Evolutionary conservation across 2,329 filamentous ascomycete species (phyloP).

Genomic region (Curvularia sp.): DNA sequence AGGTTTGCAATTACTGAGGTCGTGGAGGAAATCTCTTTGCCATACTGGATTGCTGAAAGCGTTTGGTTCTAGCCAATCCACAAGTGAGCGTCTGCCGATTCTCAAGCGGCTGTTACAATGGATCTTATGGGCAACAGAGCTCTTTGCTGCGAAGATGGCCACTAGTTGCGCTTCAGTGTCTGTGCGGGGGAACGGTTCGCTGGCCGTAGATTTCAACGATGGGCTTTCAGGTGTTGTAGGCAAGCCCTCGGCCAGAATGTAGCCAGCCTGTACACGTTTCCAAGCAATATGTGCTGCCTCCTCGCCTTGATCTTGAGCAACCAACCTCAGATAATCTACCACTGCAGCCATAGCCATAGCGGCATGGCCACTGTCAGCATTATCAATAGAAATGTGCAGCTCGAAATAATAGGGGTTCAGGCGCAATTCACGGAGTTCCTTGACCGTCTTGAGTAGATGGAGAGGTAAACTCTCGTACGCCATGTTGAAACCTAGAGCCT

Average conservation of each 20-base stretch:
- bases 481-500: constrained; percentile 61
- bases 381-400: constrained; percentile 61
- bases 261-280: constrained; percentile 55
- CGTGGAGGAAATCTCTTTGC: constrained; percentile 49
- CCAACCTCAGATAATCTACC: constrained; percentile 47
- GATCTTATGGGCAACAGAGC: constrained; percentile 49
- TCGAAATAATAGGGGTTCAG: constrained; percentile 58
- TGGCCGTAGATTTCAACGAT: constrained; percentile 16
- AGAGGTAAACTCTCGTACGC: constrained; percentile 56
- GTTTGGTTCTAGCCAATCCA: constrained; percentile 53
- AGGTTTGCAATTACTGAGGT: constrained; percentile 45
- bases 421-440: constrained; percentile 55
- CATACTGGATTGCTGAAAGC: constrained; percentile 39
- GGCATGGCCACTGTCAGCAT: constrained; percentile 57
- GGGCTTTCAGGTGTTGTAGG: constrained; percentile 31
- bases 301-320: constrained; percentile 35
- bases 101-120: constrained; percentile 51
- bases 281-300: constrained; percentile 47
- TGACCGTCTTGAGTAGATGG: constrained; percentile 50
- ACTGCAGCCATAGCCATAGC: constrained; percentile 55
- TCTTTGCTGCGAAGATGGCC: constrained; percentile 50
- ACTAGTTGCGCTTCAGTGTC: constrained; percentile 23
- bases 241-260: constrained; percentile 45
- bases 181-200: constrained; percentile 18
- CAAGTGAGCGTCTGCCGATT: constrained; percentile 50